Percentiles rank a stretch among this genome's conserved stretches.
These are phyloP conservation scores for Raffaelea ambrosiae DNA, from an alignment of 2,329 filamentous ascomycete genomes.

Conservation along the genomic window DNA sequence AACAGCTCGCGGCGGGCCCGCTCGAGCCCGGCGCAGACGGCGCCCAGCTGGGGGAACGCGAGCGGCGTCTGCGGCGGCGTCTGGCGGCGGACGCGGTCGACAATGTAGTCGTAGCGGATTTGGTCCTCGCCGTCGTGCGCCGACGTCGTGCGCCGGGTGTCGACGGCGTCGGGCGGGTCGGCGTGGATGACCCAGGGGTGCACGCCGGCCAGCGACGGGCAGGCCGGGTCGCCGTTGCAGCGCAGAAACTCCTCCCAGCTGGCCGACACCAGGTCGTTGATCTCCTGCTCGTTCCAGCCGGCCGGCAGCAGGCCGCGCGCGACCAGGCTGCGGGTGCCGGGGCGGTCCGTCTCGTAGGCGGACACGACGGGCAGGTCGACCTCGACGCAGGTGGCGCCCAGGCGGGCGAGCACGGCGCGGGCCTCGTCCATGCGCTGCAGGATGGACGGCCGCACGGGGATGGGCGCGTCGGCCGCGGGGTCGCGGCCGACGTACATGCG, in stretches of 20 bases:
- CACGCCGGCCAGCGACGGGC: background rate
- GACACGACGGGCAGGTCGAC: background rate
- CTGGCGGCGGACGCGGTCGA: background rate
- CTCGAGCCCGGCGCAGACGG: background rate
- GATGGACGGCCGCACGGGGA: background rate
- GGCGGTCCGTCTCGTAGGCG: background rate
- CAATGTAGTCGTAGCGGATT: background rate
- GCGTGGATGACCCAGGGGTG: background rate
- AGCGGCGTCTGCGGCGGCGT: background rate
- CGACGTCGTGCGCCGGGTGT: background rate
- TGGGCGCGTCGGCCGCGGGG: background rate
- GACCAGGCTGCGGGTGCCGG: background rate
- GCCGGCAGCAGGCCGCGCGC: background rate
- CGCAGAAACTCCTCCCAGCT: background rate
- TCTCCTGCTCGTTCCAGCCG: background rate
- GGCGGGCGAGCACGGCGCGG: background rate
- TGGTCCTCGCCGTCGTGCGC: background rate
- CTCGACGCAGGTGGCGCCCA: background rate
- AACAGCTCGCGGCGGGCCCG: background rate
- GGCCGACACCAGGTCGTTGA: background rate
- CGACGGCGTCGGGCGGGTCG: background rate
- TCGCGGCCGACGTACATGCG: background rate
- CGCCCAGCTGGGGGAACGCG: background rate
- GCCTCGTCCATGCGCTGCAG: background rate
- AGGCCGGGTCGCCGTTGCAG: background rate